These are phyloP conservation scores for Camillea tinctor DNA, from an alignment of 2,329 filamentous ascomycete species.

Conservation along the genomic window DNA sequence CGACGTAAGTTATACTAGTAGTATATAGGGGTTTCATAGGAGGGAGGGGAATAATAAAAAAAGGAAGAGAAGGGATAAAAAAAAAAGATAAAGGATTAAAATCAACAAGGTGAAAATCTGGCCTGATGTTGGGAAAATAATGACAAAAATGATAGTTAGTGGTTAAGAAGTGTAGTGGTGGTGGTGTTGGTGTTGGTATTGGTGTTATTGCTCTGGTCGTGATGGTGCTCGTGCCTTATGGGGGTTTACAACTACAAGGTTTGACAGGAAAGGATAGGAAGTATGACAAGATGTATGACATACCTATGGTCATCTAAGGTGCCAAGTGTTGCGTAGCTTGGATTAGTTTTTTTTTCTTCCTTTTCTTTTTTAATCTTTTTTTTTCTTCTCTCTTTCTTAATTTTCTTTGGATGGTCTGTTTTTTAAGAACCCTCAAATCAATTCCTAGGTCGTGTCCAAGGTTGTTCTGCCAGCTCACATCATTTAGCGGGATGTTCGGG, in stretches of 20 bases:
- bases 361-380: too few species aligned
- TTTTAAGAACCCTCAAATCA: too few species aligned
- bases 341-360: background rate
- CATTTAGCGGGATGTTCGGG: background rate
- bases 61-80: slow-evolving; percentile 1
- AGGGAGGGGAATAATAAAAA: background rate
- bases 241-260: too few species aligned
- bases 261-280: too few species aligned
- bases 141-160: background rate
- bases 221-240: too few species aligned
- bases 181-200: background rate
- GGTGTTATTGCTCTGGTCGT: background rate
- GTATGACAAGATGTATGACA: too few species aligned
- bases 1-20: too few species aligned
- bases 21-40: background rate
- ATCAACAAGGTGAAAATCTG: slow-evolving; percentile 17
- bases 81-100: slow-evolving; percentile 5
- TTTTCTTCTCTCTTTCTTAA: too few species aligned
- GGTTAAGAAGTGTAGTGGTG: background rate
- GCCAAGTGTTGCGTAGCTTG: background rate
- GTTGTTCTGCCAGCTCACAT: background rate
- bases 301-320: background rate
- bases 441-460: too few species aligned
- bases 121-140: slow-evolving; percentile 7
- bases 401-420: too few species aligned